phyloP scores from a whole-genome alignment of 2,329 filamentous ascomycete genomes.

The Clonostachys rosea region DNA sequence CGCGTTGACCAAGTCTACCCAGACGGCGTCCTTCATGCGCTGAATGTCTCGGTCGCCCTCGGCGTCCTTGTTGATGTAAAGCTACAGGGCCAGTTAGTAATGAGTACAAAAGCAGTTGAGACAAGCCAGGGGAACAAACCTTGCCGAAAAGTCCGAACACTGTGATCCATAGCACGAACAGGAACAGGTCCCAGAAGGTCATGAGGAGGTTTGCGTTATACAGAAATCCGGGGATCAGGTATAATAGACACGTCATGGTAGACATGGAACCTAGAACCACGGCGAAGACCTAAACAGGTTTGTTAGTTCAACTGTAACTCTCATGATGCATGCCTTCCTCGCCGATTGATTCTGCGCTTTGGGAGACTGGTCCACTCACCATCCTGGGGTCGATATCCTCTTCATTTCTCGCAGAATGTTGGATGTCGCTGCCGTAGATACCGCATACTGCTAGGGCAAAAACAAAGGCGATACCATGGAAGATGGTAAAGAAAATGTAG shows the following conservation, averaged over 20 bases:
- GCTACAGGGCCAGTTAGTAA: conserved; percentile 15
- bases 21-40: conserved; percentile 84
- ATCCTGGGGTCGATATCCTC: conserved; percentile 53
- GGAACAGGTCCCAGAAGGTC: conserved; percentile 65
- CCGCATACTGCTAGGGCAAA: conserved; percentile 73
- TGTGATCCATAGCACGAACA: conserved; percentile 76
- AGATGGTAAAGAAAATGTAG: conserved; percentile 50
- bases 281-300: conserved; percentile 57
- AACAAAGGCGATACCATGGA: conserved; percentile 75
- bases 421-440: conserved; percentile 70
- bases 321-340: neutral
- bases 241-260: conserved; percentile 59
- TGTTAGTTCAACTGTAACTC: neutral
- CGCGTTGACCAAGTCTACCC: conserved; percentile 73
- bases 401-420: conserved; percentile 39
- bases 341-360: neutral
- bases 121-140: conserved; percentile 22
- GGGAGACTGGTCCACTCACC: conserved; percentile 49
- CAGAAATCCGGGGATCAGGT: conserved; percentile 58
- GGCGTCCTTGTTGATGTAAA: conserved; percentile 69
- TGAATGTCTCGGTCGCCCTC: conserved; percentile 59
- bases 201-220: conserved; percentile 39
- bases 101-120: too few species aligned
- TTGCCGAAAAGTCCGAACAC: conserved; percentile 81
- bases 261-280: conserved; percentile 63